Evolutionary conservation across 495 filamentous ascomycete species (phyloP), one percentile per base, ranked within the genome.

Genomic region (Glonium stellatum): DNA sequence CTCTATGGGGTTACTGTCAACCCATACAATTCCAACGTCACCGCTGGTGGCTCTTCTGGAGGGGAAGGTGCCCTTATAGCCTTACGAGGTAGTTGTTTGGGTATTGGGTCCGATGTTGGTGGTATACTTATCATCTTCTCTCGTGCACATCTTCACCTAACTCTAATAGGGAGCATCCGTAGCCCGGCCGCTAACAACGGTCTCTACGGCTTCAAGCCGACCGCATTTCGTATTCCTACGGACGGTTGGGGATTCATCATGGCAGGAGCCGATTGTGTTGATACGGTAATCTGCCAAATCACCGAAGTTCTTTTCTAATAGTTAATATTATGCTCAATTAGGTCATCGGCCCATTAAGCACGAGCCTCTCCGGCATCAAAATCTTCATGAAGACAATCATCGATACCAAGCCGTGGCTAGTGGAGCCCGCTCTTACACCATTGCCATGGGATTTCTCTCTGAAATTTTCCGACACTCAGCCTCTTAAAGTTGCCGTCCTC

Each of bases 171-270:
- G 31, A 53, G 44, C 18, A 68, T 70, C 34, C 65, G 68, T 31
- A 60, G 76, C 37, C 88, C 87, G 0, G 85, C 87, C 0, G 80
- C 80, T 18, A 78, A 83, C 52, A 79, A 82, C 59, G 85, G 83
- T 0, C 46, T 90, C 0, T 90, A 81, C 70, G 85, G 84, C 0
- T 70, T 88, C 55, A 84, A 82, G 65, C 86, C 87, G 0, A 87
- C 80, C 0, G 72, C 75, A 0, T 77, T 73, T 12, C 76, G 86
- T 19, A 70, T 88, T 6, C 86, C 87, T 0, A 76, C 74, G 31
- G 70, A 70, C 19, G 83, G 82, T 23, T 72, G 67, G 69, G 63
- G 60, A 9, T 72, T 75, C 0, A 78, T 82, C 4, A 82, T 80
- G 66, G 59, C 64, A 0, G 82, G 83, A 0, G 73, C 80, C 18